Evolutionary conservation across 106 monocot species (phyloP).

Genomic region (Allium fistulosum): DNA sequence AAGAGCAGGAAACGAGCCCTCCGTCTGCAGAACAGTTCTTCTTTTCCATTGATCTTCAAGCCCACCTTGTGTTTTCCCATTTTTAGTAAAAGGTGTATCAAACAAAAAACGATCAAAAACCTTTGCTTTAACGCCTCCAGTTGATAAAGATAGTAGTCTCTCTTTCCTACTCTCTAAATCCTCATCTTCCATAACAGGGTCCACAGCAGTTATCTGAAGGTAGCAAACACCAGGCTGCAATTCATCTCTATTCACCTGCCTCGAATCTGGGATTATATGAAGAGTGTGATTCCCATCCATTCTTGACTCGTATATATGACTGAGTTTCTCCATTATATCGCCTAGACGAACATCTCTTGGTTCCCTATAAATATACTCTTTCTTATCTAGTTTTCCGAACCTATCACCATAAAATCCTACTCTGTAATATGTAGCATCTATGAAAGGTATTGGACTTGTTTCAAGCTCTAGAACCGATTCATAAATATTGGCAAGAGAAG

Average conservation of each 20-base stretch:
- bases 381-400: slow-evolving; percentile 77
- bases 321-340: slow-evolving; percentile 98
- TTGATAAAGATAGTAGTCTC: slow-evolving; percentile 74
- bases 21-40: slow-evolving; percentile 84
- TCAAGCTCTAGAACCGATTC: slow-evolving; percentile 93
- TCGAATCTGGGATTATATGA: slow-evolving; percentile 95
- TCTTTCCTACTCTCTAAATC: slow-evolving; percentile 88
- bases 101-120: slow-evolving; percentile 95
- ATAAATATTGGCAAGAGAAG: slow-evolving; percentile 84
- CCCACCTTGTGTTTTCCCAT: slow-evolving; percentile 95
- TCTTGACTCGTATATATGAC: slow-evolving; percentile 80
- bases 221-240: slow-evolving; percentile 93
- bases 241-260: slow-evolving; percentile 96
- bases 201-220: slow-evolving; percentile 95
- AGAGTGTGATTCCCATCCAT: slow-evolving; percentile 79
- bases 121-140: slow-evolving; percentile 67
- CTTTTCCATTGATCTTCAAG: slow-evolving; percentile 98
- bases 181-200: slow-evolving; percentile 99
- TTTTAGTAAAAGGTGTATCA: slow-evolving; percentile 98
- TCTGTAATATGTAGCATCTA: slow-evolving; percentile 93
- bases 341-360: slow-evolving; percentile 89
- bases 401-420: slow-evolving; percentile 91
- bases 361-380: slow-evolving; percentile 90
- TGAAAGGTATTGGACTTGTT: slow-evolving; percentile 89
- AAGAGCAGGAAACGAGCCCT: slow-evolving; percentile 95